Base-by-base conservation (phyloP, 2,329 filamentous ascomycete genomes). In the Hypoxylon sp. region DNA sequence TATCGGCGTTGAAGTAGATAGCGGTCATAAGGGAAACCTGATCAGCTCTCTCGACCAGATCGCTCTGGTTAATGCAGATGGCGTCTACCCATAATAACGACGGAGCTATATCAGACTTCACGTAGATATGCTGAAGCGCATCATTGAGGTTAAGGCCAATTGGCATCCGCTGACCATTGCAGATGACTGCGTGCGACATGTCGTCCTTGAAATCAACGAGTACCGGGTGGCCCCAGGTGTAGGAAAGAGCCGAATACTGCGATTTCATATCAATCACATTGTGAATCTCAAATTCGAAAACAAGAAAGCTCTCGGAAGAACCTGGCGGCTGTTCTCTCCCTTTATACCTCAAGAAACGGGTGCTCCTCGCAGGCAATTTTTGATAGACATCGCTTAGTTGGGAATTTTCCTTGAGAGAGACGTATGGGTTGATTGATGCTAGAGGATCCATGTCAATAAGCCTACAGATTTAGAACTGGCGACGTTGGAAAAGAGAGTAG, bases 21-120 rank as follows among this genome's bases (percentile, higher is more conserved):
- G 57, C 61, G 6, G 62, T 71, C 72, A 76, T 76, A 35, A 70
- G 56, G 0, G 61, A 10, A n/a, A 74, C 72, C 37, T 76, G 72
- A 31, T 46, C 29, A 11, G 67, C 64, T 17, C 70, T 50, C 50
- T 75, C 74, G 0, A 5, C 52, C 1, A 66, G 19, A 29, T 75
- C 65, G 19, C 65, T 57, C 48, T 76, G 74, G 52, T 76, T 74
- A 62, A 75, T 75, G 56, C 71, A 74, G 9, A 75, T 46, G 9
- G 71, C 69, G 35, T 74, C 74, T 5, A 75, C 64, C 74, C 74
- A 76, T 9, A 75, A 63, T 4, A 70, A 39, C 17, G 58, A 29
- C 8, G 66, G 67, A 3, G 63, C 47, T 60, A 67, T 63, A 22
- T 57, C 63, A 10, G 63, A 52, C 22, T 63, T 63, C 1, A 69